A percentile compares a stretch with the other conserved stretches of the same genome.
Conservation (phyloP, 1,284 basidiomycete genomes). For the Xerocomus amazonicus region DNA sequence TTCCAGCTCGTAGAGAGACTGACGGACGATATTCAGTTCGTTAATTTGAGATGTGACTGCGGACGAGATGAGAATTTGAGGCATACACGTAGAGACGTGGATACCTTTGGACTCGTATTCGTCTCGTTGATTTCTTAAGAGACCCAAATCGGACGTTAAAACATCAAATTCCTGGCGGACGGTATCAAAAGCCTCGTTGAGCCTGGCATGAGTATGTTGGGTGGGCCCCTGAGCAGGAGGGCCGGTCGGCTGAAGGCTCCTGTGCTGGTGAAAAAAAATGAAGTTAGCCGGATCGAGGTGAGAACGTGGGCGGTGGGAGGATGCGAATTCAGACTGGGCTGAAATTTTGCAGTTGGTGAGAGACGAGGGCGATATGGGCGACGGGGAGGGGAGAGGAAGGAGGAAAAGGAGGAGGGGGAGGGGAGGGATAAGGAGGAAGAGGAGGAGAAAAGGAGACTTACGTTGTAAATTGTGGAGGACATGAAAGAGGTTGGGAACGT, state of each 20-base stretch:
- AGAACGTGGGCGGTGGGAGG: background rate
- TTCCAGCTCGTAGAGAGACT: conserved; percentile 77
- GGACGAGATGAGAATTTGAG: conserved; percentile 6
- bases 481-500: conserved; percentile 38
- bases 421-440: background rate
- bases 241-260: conserved; percentile 60
- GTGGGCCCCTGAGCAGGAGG: conserved; percentile 42
- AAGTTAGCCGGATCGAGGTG: conserved; percentile 18
- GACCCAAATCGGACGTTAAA: conserved; percentile 64
- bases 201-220: conserved; percentile 43
- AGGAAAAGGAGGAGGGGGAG: background rate
- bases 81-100: background rate
- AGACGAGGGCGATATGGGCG: conserved; percentile 1
- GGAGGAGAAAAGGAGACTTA: conserved; percentile 27
- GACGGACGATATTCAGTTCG: conserved; percentile 70
- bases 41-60: conserved; percentile 67
- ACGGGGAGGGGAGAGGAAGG: background rate
- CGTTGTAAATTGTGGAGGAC: conserved; percentile 49
- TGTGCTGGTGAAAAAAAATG: conserved; percentile 45
- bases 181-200: conserved; percentile 80
- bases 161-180: conserved; percentile 86
- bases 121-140: conserved; percentile 77
- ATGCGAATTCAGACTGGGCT: conserved; percentile 1
- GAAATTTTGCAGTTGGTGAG: conserved; percentile 28
- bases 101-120: conserved; percentile 89